Evolutionary conservation across 75 land plant species (phyloP).

Genomic region (Sequoiadendron giganteum): DNA sequence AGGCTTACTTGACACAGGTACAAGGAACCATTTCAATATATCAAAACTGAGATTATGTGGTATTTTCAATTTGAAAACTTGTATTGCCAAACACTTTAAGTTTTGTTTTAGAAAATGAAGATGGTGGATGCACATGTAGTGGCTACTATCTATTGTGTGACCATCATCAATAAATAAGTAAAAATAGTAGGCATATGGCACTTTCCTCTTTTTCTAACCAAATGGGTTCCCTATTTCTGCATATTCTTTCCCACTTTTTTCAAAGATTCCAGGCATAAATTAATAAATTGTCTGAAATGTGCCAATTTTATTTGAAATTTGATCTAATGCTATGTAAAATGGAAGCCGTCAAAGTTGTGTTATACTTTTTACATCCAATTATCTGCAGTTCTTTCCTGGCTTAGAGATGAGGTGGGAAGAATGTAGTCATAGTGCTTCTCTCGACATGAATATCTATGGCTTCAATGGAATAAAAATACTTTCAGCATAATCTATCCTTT

Average conservation of each 20-base stretch:
- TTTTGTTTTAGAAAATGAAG: not conserved
- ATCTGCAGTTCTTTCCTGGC: not conserved
- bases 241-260: not conserved
- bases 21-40: not conserved
- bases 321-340: too few species aligned
- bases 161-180: not conserved
- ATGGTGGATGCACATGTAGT: not conserved
- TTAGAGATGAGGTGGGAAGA: not conserved
- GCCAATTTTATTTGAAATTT: too few species aligned
- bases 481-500: too few species aligned
- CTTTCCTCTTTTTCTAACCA: not conserved
- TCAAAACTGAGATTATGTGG: not conserved
- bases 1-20: constrained; percentile 4
- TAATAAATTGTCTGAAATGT: too few species aligned
- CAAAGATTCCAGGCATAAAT: not conserved
- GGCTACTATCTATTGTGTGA: not conserved
- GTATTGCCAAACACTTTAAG: not conserved
- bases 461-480: too few species aligned
- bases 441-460: too few species aligned
- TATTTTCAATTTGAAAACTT: not conserved
- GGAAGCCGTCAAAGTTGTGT: not conserved
- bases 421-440: not conserved
- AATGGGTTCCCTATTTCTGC: not conserved
- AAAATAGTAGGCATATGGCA: not conserved
- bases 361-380: not conserved